Evolutionary conservation across 805 yeast species (phyloP), one percentile per base, ranked within the genome.

Genomic region (Ogataea philodendri): DNA sequence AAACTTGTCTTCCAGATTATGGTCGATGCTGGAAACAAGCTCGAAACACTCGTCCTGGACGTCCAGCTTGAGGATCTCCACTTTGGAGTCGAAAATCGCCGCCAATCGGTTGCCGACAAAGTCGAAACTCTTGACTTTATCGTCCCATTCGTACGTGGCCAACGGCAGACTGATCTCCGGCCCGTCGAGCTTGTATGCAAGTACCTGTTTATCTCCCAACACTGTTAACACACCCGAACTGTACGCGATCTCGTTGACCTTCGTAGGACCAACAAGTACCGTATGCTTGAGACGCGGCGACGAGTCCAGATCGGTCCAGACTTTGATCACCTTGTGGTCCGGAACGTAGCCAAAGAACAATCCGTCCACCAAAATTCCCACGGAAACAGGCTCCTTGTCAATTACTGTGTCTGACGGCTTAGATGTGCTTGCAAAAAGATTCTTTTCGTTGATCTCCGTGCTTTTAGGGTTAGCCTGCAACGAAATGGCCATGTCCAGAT

Each of bases 401-500:
- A 29, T 16, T 5, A 26, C 10, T 19, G 20, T 26, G 11, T 15
- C 10, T 11, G 26, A 13, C 8, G 15, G 26, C 15, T 13, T 13
- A n/a, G 26, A n/a, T n/a, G n/a, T n/a, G n/a, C n/a, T n/a, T n/a
- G n/a, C 22, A 9, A 21, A 21, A 21, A 9, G n/a, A 3, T 3
- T 15, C 15, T 13, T 14, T 13, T 19, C 31, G n/a, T 25, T 37
- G 26, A 30, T 33, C 9, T 22, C 9, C 8, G 30, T 14, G 5
- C 32, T 15, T 21, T 32, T 42, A 9, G 45, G 25, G 26, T 37
- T 42, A 2, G 54, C 49, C 5, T 50, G 53, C 25, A 52, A 30
- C 2, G 53, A 43, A n/a, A 52, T 48, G 3, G 52, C 40, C 55
- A 52, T 46, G 24, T 52, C 49, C 10, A 49, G 30, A 22, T 48